Evolutionary conservation across 1,284 basidiomycete genomes (phyloP).

Genomic region (Microbotryum saponariae): DNA sequence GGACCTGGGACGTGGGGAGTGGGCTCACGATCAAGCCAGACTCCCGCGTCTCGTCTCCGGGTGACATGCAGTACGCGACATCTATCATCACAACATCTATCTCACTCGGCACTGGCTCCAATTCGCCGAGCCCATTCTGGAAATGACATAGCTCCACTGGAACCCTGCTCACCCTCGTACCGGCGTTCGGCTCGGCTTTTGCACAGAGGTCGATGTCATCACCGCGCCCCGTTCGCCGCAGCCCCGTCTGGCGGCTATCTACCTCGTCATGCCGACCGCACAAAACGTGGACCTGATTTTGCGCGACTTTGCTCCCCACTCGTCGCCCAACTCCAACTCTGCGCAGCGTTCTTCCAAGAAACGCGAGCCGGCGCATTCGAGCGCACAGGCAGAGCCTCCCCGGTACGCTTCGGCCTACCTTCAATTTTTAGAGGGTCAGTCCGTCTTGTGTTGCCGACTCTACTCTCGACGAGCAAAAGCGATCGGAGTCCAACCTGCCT

Average conservation of each 20-base stretch:
- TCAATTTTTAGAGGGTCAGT: conserved; percentile 87
- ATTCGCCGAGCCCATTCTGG: neutral
- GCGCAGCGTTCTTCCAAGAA: conserved; percentile 14
- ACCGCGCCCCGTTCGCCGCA: conserved; percentile 59
- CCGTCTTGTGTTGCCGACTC: neutral
- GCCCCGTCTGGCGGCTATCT: conserved; percentile 76
- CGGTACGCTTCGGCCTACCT: conserved; percentile 84
- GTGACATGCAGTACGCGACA: neutral
- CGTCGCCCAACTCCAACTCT: conserved; percentile 1
- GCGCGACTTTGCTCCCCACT: conserved; percentile 55
- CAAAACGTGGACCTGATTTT: conserved; percentile 90
- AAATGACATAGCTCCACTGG: too few species aligned
- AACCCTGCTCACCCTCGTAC: too few species aligned
- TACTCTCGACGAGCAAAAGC: too few species aligned
- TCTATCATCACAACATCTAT: neutral
- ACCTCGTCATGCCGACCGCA: conserved; percentile 86
- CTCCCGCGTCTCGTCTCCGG: too few species aligned
- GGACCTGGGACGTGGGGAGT: neutral
- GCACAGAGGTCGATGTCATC: conserved; percentile 45
- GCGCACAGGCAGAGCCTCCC: conserved; percentile 38
- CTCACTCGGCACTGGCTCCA: neutral
- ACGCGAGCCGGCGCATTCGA: conserved; percentile 7
- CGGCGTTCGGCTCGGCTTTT: too few species aligned
- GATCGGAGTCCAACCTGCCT: neutral
- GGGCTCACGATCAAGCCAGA: neutral